phyloP scores from a whole-genome alignment of 257 asterid species.

The Solanum phureja region DNA sequence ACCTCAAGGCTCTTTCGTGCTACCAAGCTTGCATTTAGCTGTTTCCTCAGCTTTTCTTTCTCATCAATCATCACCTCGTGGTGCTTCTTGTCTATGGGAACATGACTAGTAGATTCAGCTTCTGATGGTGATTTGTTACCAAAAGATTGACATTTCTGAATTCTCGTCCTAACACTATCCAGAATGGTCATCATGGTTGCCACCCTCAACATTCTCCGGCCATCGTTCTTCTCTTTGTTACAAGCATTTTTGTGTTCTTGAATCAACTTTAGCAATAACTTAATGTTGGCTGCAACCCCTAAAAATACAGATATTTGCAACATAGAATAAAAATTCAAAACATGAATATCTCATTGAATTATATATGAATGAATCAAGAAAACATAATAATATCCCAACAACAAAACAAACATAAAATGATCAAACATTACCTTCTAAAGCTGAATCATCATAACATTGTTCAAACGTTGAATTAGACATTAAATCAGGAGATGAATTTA shows the following conservation, averaged over 20 bases:
- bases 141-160: conserved; percentile 63
- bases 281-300: conserved; percentile 75
- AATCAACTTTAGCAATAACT: conserved; percentile 52
- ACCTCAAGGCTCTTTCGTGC: conserved; percentile 58
- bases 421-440: conserved; percentile 49
- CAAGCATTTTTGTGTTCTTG: conserved; percentile 74
- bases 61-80: conserved; percentile 14
- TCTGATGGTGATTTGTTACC: conserved; percentile 23
- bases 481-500: conserved; percentile 36
- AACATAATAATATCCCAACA: not conserved
- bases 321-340: not conserved
- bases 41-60: conserved; percentile 40
- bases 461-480: conserved; percentile 9
- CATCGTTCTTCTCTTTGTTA: conserved; percentile 41
- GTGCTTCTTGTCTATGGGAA: not conserved
- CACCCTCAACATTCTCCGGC: conserved; percentile 79
- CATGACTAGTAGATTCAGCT: conserved; percentile 7
- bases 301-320: not conserved
- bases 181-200: conserved; percentile 85
- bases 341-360: not conserved
- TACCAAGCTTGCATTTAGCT: conserved; percentile 41
- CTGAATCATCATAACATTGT: conserved; percentile 46
- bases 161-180: conserved; percentile 48
- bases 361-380: not conserved
- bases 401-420: not conserved